Evolutionary conservation across 2,329 filamentous ascomycete species (phyloP).

Genomic region (Fusarium sp.): DNA sequence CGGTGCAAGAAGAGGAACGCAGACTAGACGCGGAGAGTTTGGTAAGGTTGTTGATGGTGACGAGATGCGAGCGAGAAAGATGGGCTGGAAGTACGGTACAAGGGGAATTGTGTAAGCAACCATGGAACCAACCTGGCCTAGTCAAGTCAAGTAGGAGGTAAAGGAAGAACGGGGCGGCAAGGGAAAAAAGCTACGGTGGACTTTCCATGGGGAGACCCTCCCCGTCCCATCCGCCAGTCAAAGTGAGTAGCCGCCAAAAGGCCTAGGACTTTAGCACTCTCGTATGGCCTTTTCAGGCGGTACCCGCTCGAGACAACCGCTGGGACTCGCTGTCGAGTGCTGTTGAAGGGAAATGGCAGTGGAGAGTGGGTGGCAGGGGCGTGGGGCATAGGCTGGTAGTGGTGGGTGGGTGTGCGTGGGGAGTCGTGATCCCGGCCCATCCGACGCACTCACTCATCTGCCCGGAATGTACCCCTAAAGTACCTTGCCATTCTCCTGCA

Average conservation of each 20-base stretch:
- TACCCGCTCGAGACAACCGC: constrained; percentile 41
- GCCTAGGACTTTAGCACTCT: constrained; percentile 40
- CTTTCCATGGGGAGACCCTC: constrained; percentile 37
- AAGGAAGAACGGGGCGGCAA: constrained; percentile 45
- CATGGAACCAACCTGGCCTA: constrained; percentile 6
- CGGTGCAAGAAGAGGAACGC: constrained; percentile 34
- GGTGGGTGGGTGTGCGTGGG: constrained; percentile 40
- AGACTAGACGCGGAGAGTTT: constrained; percentile 27
- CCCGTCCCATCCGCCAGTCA: constrained; percentile 40
- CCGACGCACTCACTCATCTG: constrained; percentile 40
- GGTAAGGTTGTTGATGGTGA: constrained; percentile 41
- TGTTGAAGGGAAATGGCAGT: constrained; percentile 49
- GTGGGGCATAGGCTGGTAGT: constrained; percentile 42
- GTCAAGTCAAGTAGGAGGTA: neutral
- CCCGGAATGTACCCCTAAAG: constrained; percentile 38
- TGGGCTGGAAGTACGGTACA: constrained; percentile 26
- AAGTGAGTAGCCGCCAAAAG: constrained; percentile 26
- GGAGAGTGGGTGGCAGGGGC: constrained; percentile 36
- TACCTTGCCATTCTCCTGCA: constrained; percentile 18
- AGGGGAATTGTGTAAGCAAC: constrained; percentile 49
- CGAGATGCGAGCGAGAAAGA: constrained; percentile 36
- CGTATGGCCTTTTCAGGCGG: constrained; percentile 31
- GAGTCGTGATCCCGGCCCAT: constrained; percentile 45
- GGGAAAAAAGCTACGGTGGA: constrained; percentile 51
- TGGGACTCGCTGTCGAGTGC: constrained; percentile 41